Conservation (phyloP, 176 grass and related monocot genomes). For the Secale cereale region DNA sequence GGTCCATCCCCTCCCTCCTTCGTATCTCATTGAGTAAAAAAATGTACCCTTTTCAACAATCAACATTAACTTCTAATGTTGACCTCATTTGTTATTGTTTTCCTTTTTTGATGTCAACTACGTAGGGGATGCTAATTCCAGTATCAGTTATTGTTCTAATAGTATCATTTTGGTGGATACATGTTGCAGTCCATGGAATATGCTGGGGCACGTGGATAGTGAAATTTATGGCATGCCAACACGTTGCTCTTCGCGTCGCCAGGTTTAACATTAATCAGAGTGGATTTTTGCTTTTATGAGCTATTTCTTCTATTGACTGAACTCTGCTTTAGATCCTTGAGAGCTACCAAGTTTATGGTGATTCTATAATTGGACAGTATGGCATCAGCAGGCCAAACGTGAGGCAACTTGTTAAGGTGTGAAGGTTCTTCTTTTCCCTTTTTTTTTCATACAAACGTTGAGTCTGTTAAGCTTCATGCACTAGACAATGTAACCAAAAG, state of each 20-base stretch:
- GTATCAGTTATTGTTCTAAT: constrained; percentile 22
- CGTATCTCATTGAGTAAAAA: background rate
- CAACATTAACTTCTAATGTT: background rate
- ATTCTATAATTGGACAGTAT: constrained; percentile 80
- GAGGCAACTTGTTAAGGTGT: constrained; percentile 90
- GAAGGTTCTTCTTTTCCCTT: background rate
- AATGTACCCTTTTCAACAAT: background rate
- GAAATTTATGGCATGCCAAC: constrained; percentile 62
- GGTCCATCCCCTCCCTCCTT: background rate
- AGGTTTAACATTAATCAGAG: constrained; percentile 47
- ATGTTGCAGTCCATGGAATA: constrained; percentile 77
- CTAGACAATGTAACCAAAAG: no score
- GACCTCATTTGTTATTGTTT: background rate
- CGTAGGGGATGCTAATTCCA: background rate
- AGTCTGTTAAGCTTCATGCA: no score
- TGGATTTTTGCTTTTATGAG: background rate
- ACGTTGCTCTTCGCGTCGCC: constrained; percentile 56
- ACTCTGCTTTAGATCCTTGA: constrained; percentile 65
- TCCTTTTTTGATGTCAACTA: background rate
- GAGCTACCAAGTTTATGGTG: constrained; percentile 85
- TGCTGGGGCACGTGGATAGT: constrained; percentile 66
- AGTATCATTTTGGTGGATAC: constrained; percentile 19
- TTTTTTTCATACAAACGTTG: background rate
- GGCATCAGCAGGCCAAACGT: constrained; percentile 66
- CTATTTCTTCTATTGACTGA: constrained; percentile 31